Base-by-base conservation (phyloP, 306 rosid genomes). In the Benincasa hispida region DNA sequence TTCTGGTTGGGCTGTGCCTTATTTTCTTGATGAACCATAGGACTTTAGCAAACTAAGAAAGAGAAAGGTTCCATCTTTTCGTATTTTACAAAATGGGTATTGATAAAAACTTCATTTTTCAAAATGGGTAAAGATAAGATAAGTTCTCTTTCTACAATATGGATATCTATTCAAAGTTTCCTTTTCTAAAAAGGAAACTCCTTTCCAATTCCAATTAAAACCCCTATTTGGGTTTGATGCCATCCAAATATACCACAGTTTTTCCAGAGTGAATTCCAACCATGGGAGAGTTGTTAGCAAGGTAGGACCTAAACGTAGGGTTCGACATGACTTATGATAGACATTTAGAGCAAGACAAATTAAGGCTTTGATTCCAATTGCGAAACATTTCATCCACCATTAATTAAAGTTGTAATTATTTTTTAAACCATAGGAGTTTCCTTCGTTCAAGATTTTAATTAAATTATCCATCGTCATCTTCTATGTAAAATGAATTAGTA, bases 401-500 rank as follows among this genome's bases (percentile, higher is more conserved):
- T 65, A 35, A 65, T 21, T 65, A 65, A 35, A 48, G 15, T 34
- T 32, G 35, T n/a, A 11, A n/a, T 37, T 37, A 35, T 65, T 65
- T n/a, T 17, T 65, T 18, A 17, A 0, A 32, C 13, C 69, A 62
- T 62, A 8, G 45, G 42, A 62, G 25, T 34, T 62, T 62, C 41
- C 69, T 62, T 62, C 69, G 6, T 17, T 32, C 45, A 62, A 34
- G 6, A 18, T 30, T 62, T 65, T 32, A 12, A 10, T 37, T 19
- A 65, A 65, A 65, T 65, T 65, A 65, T 65, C 51, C 72, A n/a
- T 65, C 72, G 30, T 37, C 48, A 65, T 65, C 50, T 35, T 37
- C 72, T 35, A 65, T 65, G 50, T 10, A n/a, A 65, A 65, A 65
- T 65, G 24, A 65, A 37, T 10, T 8, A 37, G 47, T n/a, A 19